Conservation (phyloP, 495 filamentous ascomycete genomes). For the Daldinia concentrica region DNA sequence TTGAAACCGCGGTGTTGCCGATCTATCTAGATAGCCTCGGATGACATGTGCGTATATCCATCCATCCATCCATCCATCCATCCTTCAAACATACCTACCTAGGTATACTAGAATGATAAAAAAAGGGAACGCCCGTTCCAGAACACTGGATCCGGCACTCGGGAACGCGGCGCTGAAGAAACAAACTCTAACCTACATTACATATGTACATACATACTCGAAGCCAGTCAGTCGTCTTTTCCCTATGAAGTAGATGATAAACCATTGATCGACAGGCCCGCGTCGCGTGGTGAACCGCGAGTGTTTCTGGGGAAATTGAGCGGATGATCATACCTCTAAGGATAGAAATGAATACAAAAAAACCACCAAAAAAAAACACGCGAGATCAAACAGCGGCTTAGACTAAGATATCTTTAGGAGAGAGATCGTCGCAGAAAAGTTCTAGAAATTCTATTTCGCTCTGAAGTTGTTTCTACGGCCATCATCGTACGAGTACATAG, state of each 20-base stretch:
- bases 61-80: background rate
- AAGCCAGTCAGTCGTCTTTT: conserved; percentile 3
- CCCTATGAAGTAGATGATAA: conserved; percentile 42
- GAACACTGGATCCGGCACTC: conserved; percentile 31
- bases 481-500: too few species aligned
- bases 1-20: background rate
- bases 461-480: too few species aligned
- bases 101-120: background rate
- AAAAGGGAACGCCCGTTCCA: conserved; percentile 19
- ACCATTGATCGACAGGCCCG: conserved; percentile 38
- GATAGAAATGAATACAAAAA: too few species aligned
- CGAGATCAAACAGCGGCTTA: too few species aligned
- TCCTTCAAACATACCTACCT: background rate
- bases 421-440: too few species aligned
- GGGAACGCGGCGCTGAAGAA: conserved; percentile 17
- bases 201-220: background rate
- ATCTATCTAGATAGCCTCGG: conserved; percentile 20
- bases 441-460: too few species aligned
- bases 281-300: conserved; percentile 22
- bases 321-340: too few species aligned
- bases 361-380: too few species aligned
- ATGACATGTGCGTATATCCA: background rate
- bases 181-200: background rate
- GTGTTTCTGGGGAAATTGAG: background rate
- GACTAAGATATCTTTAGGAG: too few species aligned